These are phyloP conservation scores for Parastagonospora avenae DNA, from an alignment of 2,329 filamentous ascomycete genomes.

Conservation along the genomic window DNA sequence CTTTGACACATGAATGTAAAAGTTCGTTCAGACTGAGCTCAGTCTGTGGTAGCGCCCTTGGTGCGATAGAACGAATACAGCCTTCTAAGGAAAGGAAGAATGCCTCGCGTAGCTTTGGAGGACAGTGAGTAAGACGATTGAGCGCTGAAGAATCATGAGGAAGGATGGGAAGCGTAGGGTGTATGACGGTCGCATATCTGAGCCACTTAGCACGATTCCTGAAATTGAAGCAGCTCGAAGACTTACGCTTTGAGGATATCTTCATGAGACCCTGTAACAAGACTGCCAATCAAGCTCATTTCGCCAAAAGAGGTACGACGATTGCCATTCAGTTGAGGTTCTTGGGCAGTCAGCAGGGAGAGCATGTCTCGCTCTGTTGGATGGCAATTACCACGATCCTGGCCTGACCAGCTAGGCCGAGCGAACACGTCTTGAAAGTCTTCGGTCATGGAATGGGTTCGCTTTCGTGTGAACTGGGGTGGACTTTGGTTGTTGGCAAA, in stretches of 20 bases:
- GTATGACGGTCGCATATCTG: slow-evolving; percentile 45
- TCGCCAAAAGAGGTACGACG: slow-evolving; percentile 44
- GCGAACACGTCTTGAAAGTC: slow-evolving; percentile 39
- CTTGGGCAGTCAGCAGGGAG: slow-evolving; percentile 33
- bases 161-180: slow-evolving; percentile 42
- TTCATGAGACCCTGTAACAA: slow-evolving; percentile 44
- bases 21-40: slow-evolving; percentile 35
- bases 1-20: slow-evolving; percentile 33
- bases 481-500: slow-evolving; percentile 38
- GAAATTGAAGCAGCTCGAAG: no score
- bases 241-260: slow-evolving; percentile 42
- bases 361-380: slow-evolving; percentile 21
- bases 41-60: slow-evolving; percentile 30
- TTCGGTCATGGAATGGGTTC: slow-evolving; percentile 47
- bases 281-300: slow-evolving; percentile 38
- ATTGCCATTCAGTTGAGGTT: slow-evolving; percentile 38
- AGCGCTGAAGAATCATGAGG: slow-evolving; percentile 38
- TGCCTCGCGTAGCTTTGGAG: slow-evolving; percentile 41
- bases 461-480: slow-evolving; percentile 41
- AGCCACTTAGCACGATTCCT: slow-evolving; percentile 13
- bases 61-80: slow-evolving; percentile 38
- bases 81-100: slow-evolving; percentile 44
- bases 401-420: slow-evolving; percentile 40
- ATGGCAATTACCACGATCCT: slow-evolving; percentile 41
- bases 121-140: slow-evolving; percentile 43